phyloP scores from a whole-genome alignment of 768 basidiomycete genomes.

The Pholiota molesta region DNA sequence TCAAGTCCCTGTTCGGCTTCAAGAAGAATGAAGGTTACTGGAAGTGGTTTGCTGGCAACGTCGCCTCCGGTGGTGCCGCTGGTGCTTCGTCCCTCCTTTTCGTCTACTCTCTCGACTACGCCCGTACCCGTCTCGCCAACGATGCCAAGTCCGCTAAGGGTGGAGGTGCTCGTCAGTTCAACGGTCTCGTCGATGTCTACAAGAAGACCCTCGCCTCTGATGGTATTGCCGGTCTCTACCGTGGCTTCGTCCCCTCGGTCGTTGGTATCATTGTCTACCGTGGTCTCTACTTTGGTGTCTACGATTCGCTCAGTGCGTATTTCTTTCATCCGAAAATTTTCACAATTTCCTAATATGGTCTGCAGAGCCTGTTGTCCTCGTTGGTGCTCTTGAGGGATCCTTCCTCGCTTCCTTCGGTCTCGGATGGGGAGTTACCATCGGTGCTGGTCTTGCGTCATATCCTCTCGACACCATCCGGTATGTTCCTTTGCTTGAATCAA shows the following conservation, averaged over 20 bases:
- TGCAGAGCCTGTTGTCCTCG: slow-evolving; percentile 94
- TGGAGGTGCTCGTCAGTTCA: slow-evolving; percentile 95
- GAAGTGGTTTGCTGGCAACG: slow-evolving; percentile 98
- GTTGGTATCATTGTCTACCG: slow-evolving; percentile 99
- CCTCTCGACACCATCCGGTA: slow-evolving; percentile 83
- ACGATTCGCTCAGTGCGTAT: slow-evolving; percentile 85
- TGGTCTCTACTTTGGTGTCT: slow-evolving; percentile 99
- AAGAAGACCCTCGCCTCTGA: slow-evolving; percentile 96
- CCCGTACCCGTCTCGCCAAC: slow-evolving; percentile 98
- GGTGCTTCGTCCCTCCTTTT: slow-evolving; percentile 99
- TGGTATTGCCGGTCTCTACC: slow-evolving; percentile 98
- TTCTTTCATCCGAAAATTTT: slow-evolving; percentile 12
- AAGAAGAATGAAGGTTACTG: slow-evolving; percentile 98
- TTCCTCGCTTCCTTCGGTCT: slow-evolving; percentile 97
- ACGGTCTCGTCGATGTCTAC: slow-evolving; percentile 97
- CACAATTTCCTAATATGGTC: slow-evolving; percentile 16
- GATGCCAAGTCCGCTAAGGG: slow-evolving; percentile 95
- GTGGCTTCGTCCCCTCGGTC: slow-evolving; percentile 98
- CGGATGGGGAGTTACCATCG: slow-evolving; percentile 99
- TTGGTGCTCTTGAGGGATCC: slow-evolving; percentile 92
- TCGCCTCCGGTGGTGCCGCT: slow-evolving; percentile 98
- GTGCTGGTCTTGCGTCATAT: slow-evolving; percentile 98
- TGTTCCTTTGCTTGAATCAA: background rate
- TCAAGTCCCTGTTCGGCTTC: slow-evolving; percentile 98
- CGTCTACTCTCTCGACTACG: slow-evolving; percentile 99